A percentile compares a stretch with the other conserved stretches of the same genome.
phyloP scores from a whole-genome alignment of 2,329 filamentous ascomycete species.

The Diaporthe sp. region DNA sequence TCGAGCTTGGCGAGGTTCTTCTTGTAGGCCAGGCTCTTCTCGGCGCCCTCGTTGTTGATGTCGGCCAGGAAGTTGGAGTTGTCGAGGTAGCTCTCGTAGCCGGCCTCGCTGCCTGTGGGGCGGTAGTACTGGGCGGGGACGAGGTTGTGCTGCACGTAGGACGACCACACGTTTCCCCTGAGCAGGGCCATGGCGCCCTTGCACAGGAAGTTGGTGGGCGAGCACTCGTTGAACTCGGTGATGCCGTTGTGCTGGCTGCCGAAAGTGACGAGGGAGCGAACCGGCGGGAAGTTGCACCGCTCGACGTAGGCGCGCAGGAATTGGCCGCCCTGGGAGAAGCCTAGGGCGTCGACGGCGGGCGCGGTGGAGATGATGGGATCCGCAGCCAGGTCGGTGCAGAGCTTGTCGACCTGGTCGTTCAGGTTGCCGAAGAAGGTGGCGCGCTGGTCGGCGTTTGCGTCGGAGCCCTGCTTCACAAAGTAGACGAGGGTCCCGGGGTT shows the following conservation, averaged over 20 bases:
- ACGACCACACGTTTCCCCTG: slow-evolving; percentile 83
- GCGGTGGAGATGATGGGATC: slow-evolving; percentile 86
- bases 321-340: slow-evolving; percentile 95
- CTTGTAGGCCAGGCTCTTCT: slow-evolving; percentile 82
- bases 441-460: slow-evolving; percentile 77
- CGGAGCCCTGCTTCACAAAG: slow-evolving; percentile 78
- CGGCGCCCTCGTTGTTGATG: slow-evolving; percentile 89
- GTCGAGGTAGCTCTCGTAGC: slow-evolving; percentile 81
- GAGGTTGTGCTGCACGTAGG: slow-evolving; percentile 81
- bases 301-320: slow-evolving; percentile 94
- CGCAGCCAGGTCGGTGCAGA: slow-evolving; percentile 81
- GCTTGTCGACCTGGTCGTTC: slow-evolving; percentile 79
- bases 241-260: slow-evolving; percentile 96
- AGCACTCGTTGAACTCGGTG: slow-evolving; percentile 82
- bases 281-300: slow-evolving; percentile 82
- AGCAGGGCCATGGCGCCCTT: slow-evolving; percentile 83
- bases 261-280: slow-evolving; percentile 87
- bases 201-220: slow-evolving; percentile 81
- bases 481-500: slow-evolving; percentile 90
- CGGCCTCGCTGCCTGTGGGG: slow-evolving; percentile 62
- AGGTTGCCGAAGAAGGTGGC: slow-evolving; percentile 94
- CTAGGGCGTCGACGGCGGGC: slow-evolving; percentile 88
- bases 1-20: slow-evolving; percentile 77
- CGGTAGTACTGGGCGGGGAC: slow-evolving; percentile 98
- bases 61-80: slow-evolving; percentile 92